phyloP scores from a whole-genome alignment of 2,329 filamentous ascomycete genomes.

The Ascosphaera acerosa region DNA sequence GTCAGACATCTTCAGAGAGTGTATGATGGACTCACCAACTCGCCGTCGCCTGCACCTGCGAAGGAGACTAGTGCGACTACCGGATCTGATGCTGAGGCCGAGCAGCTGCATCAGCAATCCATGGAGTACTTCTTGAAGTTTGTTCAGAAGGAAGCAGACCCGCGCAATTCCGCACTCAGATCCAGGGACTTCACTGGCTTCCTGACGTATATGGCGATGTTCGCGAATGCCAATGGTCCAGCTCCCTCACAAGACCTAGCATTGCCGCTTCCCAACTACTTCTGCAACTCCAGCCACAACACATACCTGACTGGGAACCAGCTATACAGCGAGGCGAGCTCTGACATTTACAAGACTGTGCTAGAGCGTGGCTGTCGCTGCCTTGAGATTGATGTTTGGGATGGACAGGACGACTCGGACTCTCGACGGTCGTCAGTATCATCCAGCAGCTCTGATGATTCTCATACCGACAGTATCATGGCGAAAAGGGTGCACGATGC shows the following conservation, averaged over 20 bases:
- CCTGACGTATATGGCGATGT: constrained; percentile 23
- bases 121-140: neutral
- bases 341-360: constrained; percentile 53
- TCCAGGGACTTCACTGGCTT: constrained; percentile 16
- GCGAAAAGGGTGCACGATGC: neutral
- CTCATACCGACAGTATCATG: neutral
- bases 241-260: constrained; percentile 29
- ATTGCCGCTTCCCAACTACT: constrained; percentile 63
- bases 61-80: constrained; percentile 1
- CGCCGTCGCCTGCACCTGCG: no score
- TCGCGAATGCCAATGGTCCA: constrained; percentile 21
- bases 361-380: constrained; percentile 59
- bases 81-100: constrained; percentile 7
- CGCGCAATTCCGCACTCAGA: neutral
- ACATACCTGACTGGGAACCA: constrained; percentile 81
- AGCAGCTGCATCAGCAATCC: constrained; percentile 2
- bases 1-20: neutral
- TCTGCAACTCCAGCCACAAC: constrained; percentile 85
- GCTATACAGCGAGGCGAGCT: constrained; percentile 48
- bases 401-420: constrained; percentile 31
- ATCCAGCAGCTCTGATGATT: constrained; percentile 13
- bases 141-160: neutral
- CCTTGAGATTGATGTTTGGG: constrained; percentile 90
- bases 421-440: constrained; percentile 9
- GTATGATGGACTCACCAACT: neutral